phyloP scores from a whole-genome alignment of 768 basidiomycete species.

The Asterophora parasitica region DNA sequence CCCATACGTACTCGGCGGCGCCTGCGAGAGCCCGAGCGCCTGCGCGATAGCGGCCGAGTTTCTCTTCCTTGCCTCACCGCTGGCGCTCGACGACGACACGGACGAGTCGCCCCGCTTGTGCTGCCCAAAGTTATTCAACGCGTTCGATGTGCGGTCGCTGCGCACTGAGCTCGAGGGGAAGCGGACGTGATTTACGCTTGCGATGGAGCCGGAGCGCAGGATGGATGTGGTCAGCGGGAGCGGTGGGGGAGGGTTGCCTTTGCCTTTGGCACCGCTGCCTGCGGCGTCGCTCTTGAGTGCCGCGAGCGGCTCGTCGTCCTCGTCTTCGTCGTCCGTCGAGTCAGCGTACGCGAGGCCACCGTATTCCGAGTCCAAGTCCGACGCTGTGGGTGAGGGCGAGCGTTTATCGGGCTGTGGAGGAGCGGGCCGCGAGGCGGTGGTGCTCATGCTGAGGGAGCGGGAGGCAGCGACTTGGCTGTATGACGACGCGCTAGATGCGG shows the following conservation, averaged over 20 bases:
- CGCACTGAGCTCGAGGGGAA: conserved; percentile 16
- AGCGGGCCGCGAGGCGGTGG: conserved; percentile 10
- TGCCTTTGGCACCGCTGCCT: conserved; percentile 12
- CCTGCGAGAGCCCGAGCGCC: conserved; percentile 39
- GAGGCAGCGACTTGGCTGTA: conserved; percentile 8
- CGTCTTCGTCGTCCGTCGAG: conserved; percentile 42
- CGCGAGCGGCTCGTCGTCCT: conserved; percentile 27
- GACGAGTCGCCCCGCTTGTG: conserved; percentile 12
- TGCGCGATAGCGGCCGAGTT: conserved; percentile 37
- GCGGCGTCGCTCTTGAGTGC: conserved; percentile 6
- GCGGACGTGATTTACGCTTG: conserved; percentile 17
- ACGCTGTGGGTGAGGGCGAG: conserved; percentile 21
- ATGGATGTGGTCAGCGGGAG: conserved; percentile 19
- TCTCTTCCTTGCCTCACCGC: conserved; percentile 20
- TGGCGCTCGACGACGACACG: conserved; percentile 8
- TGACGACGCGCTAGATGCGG: conserved; percentile 10
- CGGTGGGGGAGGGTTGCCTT: conserved; percentile 20
- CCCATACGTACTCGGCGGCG: conserved; percentile 33
- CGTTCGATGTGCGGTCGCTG: conserved; percentile 5
- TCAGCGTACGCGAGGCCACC: conserved; percentile 47
- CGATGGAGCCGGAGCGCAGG: conserved; percentile 22
- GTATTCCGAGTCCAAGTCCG: conserved; percentile 40
- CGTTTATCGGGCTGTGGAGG: conserved; percentile 6
- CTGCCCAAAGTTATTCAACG: neutral
- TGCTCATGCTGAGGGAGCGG: conserved; percentile 14